Conservation (phyloP, 139 green algal genomes). For the Nannochloris sp. region DNA sequence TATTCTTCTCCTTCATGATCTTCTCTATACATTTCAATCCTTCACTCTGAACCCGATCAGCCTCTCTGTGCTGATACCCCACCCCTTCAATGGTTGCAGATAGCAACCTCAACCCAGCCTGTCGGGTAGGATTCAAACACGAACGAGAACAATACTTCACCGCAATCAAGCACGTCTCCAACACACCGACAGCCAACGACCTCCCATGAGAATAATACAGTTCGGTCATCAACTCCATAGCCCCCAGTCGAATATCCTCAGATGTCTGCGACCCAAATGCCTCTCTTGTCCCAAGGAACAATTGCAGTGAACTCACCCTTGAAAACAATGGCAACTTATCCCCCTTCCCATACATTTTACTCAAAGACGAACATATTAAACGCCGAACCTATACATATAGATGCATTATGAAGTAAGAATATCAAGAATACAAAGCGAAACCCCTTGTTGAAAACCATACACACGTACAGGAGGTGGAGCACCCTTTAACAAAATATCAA, state of each 20-base stretch:
- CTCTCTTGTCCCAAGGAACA: constrained; percentile 51
- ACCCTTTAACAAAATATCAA: constrained; percentile 48
- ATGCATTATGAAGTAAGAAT: background rate
- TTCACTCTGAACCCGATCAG: constrained; percentile 42
- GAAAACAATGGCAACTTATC: constrained; percentile 67
- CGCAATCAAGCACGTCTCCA: constrained; percentile 38
- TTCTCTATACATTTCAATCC: constrained; percentile 37
- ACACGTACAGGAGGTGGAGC: constrained; percentile 32
- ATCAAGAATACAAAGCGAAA: background rate
- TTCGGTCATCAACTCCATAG: constrained; percentile 48
- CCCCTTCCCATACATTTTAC: constrained; percentile 47
- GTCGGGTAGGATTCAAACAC: constrained; percentile 22
- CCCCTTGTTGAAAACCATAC: background rate
- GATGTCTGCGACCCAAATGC: constrained; percentile 11
- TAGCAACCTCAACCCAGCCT: constrained; percentile 42
- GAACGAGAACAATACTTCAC: constrained; percentile 32
- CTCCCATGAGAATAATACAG: constrained; percentile 43
- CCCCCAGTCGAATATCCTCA: constrained; percentile 40
- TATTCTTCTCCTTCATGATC: constrained; percentile 23
- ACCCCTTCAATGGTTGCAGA: constrained; percentile 50
- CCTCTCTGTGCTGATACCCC: constrained; percentile 37
- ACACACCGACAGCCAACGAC: constrained; percentile 34
- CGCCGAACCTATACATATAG: constrained; percentile 46
- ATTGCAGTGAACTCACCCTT: constrained; percentile 48
- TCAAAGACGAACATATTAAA: constrained; percentile 50